A percentile compares a stretch with the other conserved stretches of the same genome.
phyloP scores from a whole-genome alignment of 805 yeast genomes.

The Wickerhamiella azymoides region DNA sequence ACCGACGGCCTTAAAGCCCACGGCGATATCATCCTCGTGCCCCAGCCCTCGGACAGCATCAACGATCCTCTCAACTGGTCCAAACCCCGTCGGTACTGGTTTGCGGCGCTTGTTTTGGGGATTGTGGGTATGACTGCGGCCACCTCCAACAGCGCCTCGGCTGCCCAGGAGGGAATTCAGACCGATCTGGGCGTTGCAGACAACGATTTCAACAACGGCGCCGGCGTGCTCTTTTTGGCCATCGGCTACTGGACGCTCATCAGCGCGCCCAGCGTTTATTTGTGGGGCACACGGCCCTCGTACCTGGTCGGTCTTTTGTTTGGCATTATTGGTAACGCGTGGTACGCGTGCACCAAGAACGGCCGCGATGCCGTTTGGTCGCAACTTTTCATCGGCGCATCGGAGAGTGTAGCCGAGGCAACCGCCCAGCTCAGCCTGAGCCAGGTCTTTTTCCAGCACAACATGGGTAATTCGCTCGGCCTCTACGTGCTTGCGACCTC shows the following conservation, averaged over 20 bases:
- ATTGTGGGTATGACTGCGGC: conserved; percentile 37
- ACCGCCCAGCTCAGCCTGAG: conserved; percentile 50
- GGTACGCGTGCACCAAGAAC: conserved; percentile 48
- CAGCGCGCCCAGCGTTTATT: conserved; percentile 51
- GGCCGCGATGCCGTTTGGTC: conserved; percentile 61
- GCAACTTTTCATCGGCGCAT: conserved; percentile 65
- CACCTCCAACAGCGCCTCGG: conserved; percentile 58
- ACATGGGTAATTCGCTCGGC: conserved; percentile 58
- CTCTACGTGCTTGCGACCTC: conserved; percentile 62
- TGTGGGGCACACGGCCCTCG: conserved; percentile 54
- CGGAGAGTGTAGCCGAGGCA: conserved; percentile 72
- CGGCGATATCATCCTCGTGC: conserved; percentile 39
- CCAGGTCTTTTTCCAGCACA: conserved; percentile 67
- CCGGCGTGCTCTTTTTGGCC: conserved; percentile 60
- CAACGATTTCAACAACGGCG: conserved; percentile 62
- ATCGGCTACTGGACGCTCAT: conserved; percentile 54
- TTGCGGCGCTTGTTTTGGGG: conserved; percentile 26
- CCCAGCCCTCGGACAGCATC: conserved; percentile 55
- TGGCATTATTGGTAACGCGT: conserved; percentile 51
- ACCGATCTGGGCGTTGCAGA: conserved; percentile 52
- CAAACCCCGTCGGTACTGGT: conserved; percentile 32
- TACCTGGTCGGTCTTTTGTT: conserved; percentile 46
- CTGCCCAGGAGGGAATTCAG: conserved; percentile 54
- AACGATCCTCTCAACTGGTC: conserved; percentile 62
- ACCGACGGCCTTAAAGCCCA: conserved; percentile 15